Conservation (phyloP, 2,329 filamentous ascomycete species). For the Ophiostoma novo-ulmi region DNA sequence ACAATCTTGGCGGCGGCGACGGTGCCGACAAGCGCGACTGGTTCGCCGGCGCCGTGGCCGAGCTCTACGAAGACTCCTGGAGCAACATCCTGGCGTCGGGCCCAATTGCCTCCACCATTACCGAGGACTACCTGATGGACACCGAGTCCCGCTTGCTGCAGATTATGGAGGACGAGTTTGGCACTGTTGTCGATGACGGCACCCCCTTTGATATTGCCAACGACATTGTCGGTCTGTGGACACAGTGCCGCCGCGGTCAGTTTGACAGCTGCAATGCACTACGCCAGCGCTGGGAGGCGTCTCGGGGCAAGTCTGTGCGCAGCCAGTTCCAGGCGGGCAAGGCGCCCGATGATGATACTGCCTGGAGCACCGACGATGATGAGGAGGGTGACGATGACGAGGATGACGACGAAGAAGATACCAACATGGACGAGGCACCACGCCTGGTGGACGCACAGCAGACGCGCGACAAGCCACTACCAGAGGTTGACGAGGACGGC, state of each 20-base stretch:
- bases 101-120: slow-evolving; percentile 29
- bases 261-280: slow-evolving; percentile 61
- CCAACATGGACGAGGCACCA: slow-evolving; percentile 66
- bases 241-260: slow-evolving; percentile 59
- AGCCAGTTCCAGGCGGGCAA: slow-evolving; percentile 52
- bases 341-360: slow-evolving; percentile 53
- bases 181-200: slow-evolving; percentile 86
- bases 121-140: slow-evolving; percentile 63
- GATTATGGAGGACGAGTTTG: slow-evolving; percentile 93
- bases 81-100: slow-evolving; percentile 27
- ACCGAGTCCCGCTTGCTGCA: slow-evolving; percentile 81
- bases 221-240: slow-evolving; percentile 63
- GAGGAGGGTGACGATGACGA: slow-evolving; percentile 54
- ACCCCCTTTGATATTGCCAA: slow-evolving; percentile 69
- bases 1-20: slow-evolving; percentile 81
- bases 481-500: slow-evolving; percentile 74
- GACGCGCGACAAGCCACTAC: slow-evolving; percentile 58
- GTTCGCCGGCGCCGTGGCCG: slow-evolving; percentile 83
- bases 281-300: slow-evolving; percentile 57
- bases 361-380: slow-evolving; percentile 53
- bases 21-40: slow-evolving; percentile 87
- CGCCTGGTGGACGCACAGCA: slow-evolving; percentile 40
- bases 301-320: slow-evolving; percentile 54
- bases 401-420: slow-evolving; percentile 45
- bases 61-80: slow-evolving; percentile 56